Evolutionary conservation across 768 basidiomycete species (phyloP), one percentile per base, ranked within the genome.

Genomic region (Hydnum rufescens): DNA sequence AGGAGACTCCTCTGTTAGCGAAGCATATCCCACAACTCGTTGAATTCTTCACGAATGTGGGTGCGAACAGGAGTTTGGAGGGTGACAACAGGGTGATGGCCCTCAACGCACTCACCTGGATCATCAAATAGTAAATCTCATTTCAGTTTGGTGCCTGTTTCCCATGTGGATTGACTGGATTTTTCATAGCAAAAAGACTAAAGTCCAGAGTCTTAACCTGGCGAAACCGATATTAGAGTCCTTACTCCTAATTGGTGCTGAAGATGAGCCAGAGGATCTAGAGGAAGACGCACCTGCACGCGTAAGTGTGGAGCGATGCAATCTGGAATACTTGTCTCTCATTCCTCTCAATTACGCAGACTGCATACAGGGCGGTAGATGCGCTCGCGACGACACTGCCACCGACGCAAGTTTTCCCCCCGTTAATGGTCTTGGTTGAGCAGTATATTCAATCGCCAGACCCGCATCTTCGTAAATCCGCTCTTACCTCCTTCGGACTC

Each of bases 21-120:
- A 84, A 83, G 59, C 82, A 89, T 64, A 82, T 95, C 28, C 77
- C 82, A 42, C 78, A 88, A 55, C 73, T 97, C 31, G 83, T 83
- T 44, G 71, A 84, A 49, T 95, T 96, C 76, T 79, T 96, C 56
- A 74, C 97, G 36, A 71, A 71, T 46, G 81, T 80, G 42, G 92
- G 88, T 53, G 79, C 74, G 30, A 90, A 93, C 70, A 74, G 73
- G 57, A 66, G 68, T 6, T 78, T 80, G 60, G 84, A 86, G 43
- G 65, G 68, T 47, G 88, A 85, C 50, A 76, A 95, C 54, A 82
- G 95, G 53, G 76, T 90, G 55, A 80, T 95, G 59, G 80, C 84
- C 5, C 74, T 99, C 34, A 97, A 96, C 61, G 83, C 86, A 4
- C 76, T 99, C 5, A 84, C 88, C 62, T 97, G 92, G 92, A 88